Conservation (phyloP, 1,284 basidiomycete genomes). For the Prillingera fragicola region DNA sequence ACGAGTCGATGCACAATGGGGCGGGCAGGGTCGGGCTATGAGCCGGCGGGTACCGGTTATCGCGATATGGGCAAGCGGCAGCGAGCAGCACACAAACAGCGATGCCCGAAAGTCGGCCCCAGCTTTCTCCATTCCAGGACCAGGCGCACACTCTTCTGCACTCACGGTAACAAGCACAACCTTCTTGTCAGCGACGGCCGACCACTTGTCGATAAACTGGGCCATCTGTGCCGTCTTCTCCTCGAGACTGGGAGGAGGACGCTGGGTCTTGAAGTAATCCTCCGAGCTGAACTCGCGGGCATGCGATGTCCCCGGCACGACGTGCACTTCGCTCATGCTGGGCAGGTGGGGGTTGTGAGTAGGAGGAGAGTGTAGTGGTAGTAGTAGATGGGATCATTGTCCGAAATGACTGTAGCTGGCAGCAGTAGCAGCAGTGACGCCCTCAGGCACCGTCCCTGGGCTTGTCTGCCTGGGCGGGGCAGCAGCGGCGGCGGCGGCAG, state of each 20-base stretch:
- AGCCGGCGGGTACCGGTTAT: too few relatives aligned
- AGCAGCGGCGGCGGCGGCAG: too few relatives aligned
- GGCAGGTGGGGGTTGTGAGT: not conserved
- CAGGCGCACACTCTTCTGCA: too few relatives aligned
- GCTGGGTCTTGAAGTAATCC: constrained; percentile 77
- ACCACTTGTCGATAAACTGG: constrained; percentile 64
- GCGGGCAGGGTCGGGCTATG: too few relatives aligned
- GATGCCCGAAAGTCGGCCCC: not conserved
- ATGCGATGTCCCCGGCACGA: constrained; percentile 3
- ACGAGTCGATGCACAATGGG: constrained; percentile 1
- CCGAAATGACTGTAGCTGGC: too few relatives aligned
- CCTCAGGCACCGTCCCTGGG: too few relatives aligned
- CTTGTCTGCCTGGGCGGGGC: too few relatives aligned
- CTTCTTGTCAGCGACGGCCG: constrained; percentile 59
- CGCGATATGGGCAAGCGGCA: too few relatives aligned
- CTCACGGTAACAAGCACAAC: constrained; percentile 91
- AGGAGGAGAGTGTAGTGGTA: too few relatives aligned
- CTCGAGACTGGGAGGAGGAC: constrained; percentile 63
- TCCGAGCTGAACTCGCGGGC: constrained; percentile 65
- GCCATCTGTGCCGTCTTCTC: constrained; percentile 60
- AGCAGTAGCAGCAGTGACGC: too few relatives aligned
- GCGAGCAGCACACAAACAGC: too few relatives aligned
- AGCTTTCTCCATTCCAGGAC: too few relatives aligned
- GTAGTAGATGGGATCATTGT: not conserved
- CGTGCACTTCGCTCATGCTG: not conserved